Evolutionary conservation across 345 rosid species (phyloP).

Genomic region (Euphorbia tirucalli): DNA sequence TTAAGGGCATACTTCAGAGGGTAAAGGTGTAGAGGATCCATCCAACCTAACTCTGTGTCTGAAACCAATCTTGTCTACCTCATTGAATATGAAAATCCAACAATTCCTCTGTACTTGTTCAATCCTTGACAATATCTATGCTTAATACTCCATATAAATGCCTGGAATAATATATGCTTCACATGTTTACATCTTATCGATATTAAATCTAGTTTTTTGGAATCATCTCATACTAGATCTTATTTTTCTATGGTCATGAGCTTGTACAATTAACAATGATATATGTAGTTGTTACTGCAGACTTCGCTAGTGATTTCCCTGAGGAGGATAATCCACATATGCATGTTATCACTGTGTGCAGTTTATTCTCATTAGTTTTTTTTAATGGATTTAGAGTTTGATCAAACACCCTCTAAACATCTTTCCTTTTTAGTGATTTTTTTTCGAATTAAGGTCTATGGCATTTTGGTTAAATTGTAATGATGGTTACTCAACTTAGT

Average conservation of each 20-base stretch:
- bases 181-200: conserved; percentile 6
- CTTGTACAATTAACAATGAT: conserved; percentile 18
- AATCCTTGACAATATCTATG: conserved; percentile 46
- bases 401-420: too few relatives aligned
- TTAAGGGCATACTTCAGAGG: conserved; percentile 45
- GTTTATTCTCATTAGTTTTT: conserved; percentile 14
- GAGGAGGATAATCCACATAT: too few relatives aligned
- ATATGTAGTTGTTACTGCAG: conserved; percentile 33
- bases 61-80: conserved; percentile 34
- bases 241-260: conserved; percentile 28
- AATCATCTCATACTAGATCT: conserved; percentile 39
- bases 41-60: conserved; percentile 30
- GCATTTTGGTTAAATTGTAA: too few relatives aligned
- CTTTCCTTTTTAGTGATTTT: too few relatives aligned
- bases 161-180: conserved; percentile 16
- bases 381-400: too few relatives aligned
- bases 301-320: too few relatives aligned
- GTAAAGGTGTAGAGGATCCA: conserved; percentile 36
- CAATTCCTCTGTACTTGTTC: conserved; percentile 22
- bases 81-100: conserved; percentile 27
- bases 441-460: too few relatives aligned
- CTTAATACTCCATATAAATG: conserved; percentile 38
- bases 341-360: conserved; percentile 21
- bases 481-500: too few relatives aligned
- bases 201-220: conserved; percentile 6